Base-by-base conservation (phyloP, 1,284 basidiomycete species). In the Amylostereum areolatum region DNA sequence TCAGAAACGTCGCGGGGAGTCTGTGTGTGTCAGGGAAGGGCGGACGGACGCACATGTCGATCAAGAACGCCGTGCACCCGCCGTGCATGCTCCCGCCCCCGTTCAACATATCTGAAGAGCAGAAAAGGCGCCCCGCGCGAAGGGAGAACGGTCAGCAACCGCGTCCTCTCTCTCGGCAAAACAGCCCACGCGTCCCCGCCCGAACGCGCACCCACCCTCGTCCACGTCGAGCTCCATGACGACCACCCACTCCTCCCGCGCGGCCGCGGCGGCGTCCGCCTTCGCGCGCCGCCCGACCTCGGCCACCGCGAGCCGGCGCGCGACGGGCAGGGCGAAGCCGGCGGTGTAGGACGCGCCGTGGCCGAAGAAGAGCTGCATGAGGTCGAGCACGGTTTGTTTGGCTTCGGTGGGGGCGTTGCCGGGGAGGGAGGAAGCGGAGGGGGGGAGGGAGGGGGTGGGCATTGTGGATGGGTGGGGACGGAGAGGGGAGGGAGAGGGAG, bases 201-300 rank as follows among this genome's bases (percentile, higher is more conserved):
- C 34, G 11, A 32, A 39, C 31, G 12, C 8, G 32, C 12, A 50
- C 63, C 31, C 48, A 72, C 74, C 74, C 64, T 64, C 56, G 4
- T 61, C 58, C 4, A 75, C 66, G 0, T 58, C 59, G 3, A 72
- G 60, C 49, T 76, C 71, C 44, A 53, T 55, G 25, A 57, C 49
- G 3, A 70, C 50, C 18, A 51, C 53, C 2, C 49, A 66, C n/a
- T 76, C 63, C 36, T 70, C 69, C 34, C 68, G 60, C 55, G 72
- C 68, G 2, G 64, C 50, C 25, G 63, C 33, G n/a, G n/a, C n/a
- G n/a, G 25, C 41, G 73, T 53, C 18, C 66, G 59, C 46, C 63
- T 59, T 53, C 41, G 5, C 24, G 10, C 41, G 24, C 25, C 27
- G 10, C 27, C 4, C 12, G n/a, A 43, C 41, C 28, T 43, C 41